Evolutionary conservation across 1,284 basidiomycete genomes (phyloP).

Genomic region (Fistulinella staudtii): DNA sequence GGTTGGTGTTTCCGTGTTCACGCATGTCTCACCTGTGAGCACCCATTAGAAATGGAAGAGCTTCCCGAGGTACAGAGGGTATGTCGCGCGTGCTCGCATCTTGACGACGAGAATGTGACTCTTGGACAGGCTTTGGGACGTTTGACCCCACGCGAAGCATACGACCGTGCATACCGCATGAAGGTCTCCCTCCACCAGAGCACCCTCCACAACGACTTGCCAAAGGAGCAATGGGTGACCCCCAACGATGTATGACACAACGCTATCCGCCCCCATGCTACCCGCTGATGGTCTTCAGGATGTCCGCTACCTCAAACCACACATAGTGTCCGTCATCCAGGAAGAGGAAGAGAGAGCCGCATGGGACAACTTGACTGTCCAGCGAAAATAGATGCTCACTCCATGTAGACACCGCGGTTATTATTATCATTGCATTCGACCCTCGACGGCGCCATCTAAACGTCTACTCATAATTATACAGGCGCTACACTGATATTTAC

Average conservation of each 20-base stretch:
- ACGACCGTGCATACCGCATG: slow-evolving; percentile 91
- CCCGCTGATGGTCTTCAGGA: slow-evolving; percentile 54
- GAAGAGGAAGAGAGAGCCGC: slow-evolving; percentile 79
- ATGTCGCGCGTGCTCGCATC: slow-evolving; percentile 14
- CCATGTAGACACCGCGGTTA: slow-evolving; percentile 23
- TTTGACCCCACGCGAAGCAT: slow-evolving; percentile 74
- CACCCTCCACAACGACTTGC: slow-evolving; percentile 77
- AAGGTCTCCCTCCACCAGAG: slow-evolving; percentile 74
- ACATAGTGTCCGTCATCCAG: slow-evolving; percentile 70
- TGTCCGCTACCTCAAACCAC: slow-evolving; percentile 83
- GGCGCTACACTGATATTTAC: slow-evolving; percentile 15
- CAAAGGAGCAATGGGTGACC: slow-evolving; percentile 83
- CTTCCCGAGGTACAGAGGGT: slow-evolving; percentile 84
- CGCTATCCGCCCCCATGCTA: not conserved
- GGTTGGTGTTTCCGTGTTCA: slow-evolving; percentile 8
- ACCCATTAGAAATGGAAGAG: slow-evolving; percentile 76
- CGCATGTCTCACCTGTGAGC: slow-evolving; percentile 3
- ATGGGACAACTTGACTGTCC: slow-evolving; percentile 79
- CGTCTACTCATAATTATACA: slow-evolving; percentile 14
- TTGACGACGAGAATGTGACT: not conserved
- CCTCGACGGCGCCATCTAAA: too few relatives aligned
- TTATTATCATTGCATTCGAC: slow-evolving; percentile 20
- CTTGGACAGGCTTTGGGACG: slow-evolving; percentile 72
- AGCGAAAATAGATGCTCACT: slow-evolving; percentile 49
- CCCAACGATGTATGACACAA: slow-evolving; percentile 61